Base-by-base conservation (phyloP, 306 rosid genomes). In the Cucumis melo region DNA sequence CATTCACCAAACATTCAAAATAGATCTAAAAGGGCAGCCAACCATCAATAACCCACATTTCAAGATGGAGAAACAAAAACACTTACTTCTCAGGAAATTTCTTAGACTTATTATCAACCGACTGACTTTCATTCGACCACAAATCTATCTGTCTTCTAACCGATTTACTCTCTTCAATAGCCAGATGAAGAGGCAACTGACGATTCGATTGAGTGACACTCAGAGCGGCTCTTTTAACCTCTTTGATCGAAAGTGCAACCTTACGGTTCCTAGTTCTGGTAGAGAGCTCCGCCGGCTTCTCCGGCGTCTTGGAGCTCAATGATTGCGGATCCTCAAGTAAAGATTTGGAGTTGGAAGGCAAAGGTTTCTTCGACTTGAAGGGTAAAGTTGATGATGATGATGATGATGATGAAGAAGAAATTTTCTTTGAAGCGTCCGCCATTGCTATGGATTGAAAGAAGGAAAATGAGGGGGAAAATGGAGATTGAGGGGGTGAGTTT, bases 81-180 rank as follows among this genome's bases (percentile, higher is more conserved):
- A 27, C 17, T 82, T 58, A 91, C 94, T 80, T 94, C 19, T 85
- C 84, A 14, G 94, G 89, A 2, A 94, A 71, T 80, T 82, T 87
- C 12, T 14, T 5, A 2, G 80, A 38, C 5, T 46, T 77, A 32
- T 32, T 32, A 23, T 57, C 74, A 8, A 62, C 29, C 0, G 82
- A 79, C 0, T 75, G 27, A 21, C 0, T 21, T 32, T 67, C 73
- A 4, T n/a, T 58, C 8, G 78, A 77, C 80, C 67, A 64, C 39
- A 60, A 27, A 10, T 57, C 44, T 76, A 89, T 88, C 63, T 81
- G 77, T 63, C 91, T 83, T 27, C 82, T 81, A 2, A 78, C 87
- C 7, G 90, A 80, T 38, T 78, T 82, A 13, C 21, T 59, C 79
- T 50, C 50, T 7, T 20, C 81, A 27, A 75, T 19, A 24, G 77